Evolutionary conservation across 495 filamentous ascomycete genomes (phyloP).

Genomic region (Penicillium pancosmium): DNA sequence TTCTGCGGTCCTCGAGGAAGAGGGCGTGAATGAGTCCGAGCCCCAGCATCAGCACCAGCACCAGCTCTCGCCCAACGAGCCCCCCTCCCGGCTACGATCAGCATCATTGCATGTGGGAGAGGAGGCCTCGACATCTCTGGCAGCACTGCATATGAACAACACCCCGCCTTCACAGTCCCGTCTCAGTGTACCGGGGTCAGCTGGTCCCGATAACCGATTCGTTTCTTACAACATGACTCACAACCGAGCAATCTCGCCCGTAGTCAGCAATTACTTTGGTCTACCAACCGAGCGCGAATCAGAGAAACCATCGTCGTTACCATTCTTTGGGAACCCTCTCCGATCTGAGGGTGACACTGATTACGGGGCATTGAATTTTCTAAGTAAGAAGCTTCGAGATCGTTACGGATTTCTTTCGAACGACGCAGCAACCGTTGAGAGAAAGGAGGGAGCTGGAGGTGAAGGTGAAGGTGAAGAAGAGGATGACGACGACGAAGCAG

Average conservation of each 20-base stretch:
- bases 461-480: slow-evolving; percentile 52
- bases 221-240: slow-evolving; percentile 45
- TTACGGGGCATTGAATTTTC: slow-evolving; percentile 59
- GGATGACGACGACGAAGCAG: slow-evolving; percentile 45
- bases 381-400: slow-evolving; percentile 55
- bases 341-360: slow-evolving; percentile 49
- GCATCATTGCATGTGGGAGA: slow-evolving; percentile 30
- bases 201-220: slow-evolving; percentile 30
- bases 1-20: slow-evolving; percentile 29
- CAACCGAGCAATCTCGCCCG: slow-evolving; percentile 41
- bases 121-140: slow-evolving; percentile 29
- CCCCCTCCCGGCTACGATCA: slow-evolving; percentile 30
- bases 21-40: slow-evolving; percentile 15
- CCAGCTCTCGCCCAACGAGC: not conserved
- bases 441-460: slow-evolving; percentile 22
- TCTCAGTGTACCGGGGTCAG: slow-evolving; percentile 29
- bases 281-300: slow-evolving; percentile 41
- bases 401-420: slow-evolving; percentile 44
- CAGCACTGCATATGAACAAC: slow-evolving; percentile 35
- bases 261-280: slow-evolving; percentile 50
- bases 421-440: slow-evolving; percentile 22
- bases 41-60: too few species aligned
- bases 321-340: slow-evolving; percentile 39
- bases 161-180: slow-evolving; percentile 34
- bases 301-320: slow-evolving; percentile 36